Conservation (phyloP, 305 asterid genomes). For the Lippia alba region DNA sequence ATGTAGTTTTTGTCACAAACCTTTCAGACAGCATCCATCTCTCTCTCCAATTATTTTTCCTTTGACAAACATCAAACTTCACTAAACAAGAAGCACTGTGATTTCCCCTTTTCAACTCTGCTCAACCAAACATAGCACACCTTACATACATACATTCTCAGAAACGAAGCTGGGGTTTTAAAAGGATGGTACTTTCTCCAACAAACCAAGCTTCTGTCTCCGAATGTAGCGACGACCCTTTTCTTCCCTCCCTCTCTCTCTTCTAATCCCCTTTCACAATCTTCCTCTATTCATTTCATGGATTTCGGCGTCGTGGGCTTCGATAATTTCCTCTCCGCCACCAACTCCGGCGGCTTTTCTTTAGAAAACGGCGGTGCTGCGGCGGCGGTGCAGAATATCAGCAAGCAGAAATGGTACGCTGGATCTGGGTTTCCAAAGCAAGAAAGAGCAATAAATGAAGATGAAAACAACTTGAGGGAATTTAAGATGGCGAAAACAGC, state of each 20-base stretch:
- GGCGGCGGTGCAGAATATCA: slow-evolving; percentile 18
- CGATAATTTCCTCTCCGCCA: slow-evolving; percentile 47
- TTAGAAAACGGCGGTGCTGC: slow-evolving; percentile 25
- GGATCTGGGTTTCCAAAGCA: slow-evolving; percentile 49
- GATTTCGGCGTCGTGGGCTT: slow-evolving; percentile 66
- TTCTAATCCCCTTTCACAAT: background rate
- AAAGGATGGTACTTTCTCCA: slow-evolving; percentile 45
- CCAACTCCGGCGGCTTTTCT: slow-evolving; percentile 31
- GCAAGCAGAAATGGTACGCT: slow-evolving; percentile 30
- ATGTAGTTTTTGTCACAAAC: slow-evolving; percentile 42
- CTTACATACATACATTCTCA: slow-evolving; percentile 18
- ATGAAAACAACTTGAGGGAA: slow-evolving; percentile 37
- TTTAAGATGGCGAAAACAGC: slow-evolving; percentile 42
- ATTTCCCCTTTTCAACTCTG: slow-evolving; percentile 44
- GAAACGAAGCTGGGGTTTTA: background rate
- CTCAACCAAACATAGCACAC: slow-evolving; percentile 48
- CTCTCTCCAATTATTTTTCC: slow-evolving; percentile 54
- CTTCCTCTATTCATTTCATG: slow-evolving; percentile 41
- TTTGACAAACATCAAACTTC: slow-evolving; percentile 66
- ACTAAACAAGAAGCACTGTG: slow-evolving; percentile 43
- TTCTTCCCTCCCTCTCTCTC: slow-evolving; percentile 33
- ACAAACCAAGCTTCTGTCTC: slow-evolving; percentile 44
- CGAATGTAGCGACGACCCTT: slow-evolving; percentile 36
- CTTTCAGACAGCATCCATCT: slow-evolving; percentile 51
- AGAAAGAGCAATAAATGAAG: slow-evolving; percentile 43